Base-by-base conservation (phyloP, 495 filamentous ascomycete species). In the Glonium stellatum region DNA sequence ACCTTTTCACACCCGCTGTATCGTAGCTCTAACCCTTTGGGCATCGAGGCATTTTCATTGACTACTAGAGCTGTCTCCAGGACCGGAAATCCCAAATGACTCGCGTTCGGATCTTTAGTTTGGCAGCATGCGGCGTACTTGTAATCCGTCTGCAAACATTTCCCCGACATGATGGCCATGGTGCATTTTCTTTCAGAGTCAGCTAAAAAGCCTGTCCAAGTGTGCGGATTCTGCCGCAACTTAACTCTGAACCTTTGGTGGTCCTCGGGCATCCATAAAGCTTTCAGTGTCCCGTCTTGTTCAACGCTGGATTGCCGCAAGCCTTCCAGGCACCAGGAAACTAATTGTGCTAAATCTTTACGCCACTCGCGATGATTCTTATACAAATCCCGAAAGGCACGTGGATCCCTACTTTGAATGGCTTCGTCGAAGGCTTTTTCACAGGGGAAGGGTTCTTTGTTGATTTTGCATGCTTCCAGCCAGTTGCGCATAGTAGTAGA, bases 241-340 rank as follows among this genome's bases (percentile, higher is more conserved):
- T 55, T 46, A 50, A 60, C 52, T n/a, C 58, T 46, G 58, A 22
- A 55, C 23, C 50, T 21, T 47, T 49, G 49, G 18, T 55, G 22
- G 35, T 27, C 21, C 31, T 54, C 23, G 23, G 58, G 49, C 1
- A 55, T 41, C 58, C 58, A 60, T 4, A 60, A 49, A 2, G 52
- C 58, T 15, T 50, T 34, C 9, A 60, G 18, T 22, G 46, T 35
- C 0, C 50, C 27, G 37, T 60, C 58, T n/a, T 54, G 34, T 1
- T 60, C 58, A 12, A 60, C 48, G 44, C 12, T 55, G 4, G 58
- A 54, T 13, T 54, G 51, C 10, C 34, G 34, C 6, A 60, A 37
- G 18, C 58, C 58, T n/a, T 60, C 58, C 1, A 61, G 31, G 49
- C 59, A 61, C 59, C 52, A 55, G 1, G 59, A 61, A 1, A 61